Base-by-base conservation (phyloP, 2,329 filamentous ascomycete species). In the Aspergillaceae sp. region DNA sequence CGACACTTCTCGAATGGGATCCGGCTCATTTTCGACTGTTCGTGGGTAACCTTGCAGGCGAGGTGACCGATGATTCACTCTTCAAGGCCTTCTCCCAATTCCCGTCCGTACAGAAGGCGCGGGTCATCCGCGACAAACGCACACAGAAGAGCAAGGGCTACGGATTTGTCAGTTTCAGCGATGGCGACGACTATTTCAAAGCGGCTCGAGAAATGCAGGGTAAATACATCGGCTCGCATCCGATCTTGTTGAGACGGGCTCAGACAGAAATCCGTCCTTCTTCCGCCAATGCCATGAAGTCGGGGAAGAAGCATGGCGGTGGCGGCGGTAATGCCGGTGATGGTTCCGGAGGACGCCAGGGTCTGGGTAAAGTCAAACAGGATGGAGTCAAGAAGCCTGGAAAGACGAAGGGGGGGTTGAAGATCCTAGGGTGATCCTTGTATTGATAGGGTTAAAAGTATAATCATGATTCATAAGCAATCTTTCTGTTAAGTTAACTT, bases 211-310 rank as follows among this genome's bases (percentile, higher is more conserved):
- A 97, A 72, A 97, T 97, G 92, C 87, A 96, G 61, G 90, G 90
- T 57, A 97, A 98, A 72, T 98, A 98, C 69, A 97, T 98, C 63
- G 91, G 94, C 59, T 96, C 89, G 65, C 92, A 97, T 67, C 92
- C 92, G 0, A 87, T 96, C 29, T 74, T 87, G 28, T 79, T 97
- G 55, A 83, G 86, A 66, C 87, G 92, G 65, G 88, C 87, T 54
- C 94, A 84, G 56, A 95, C 91, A 4, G 90, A 97, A 66, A 88
- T 98, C 66, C 88, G 87, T 63, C 80, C 88, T 4, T 76, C 82
- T 8, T 77, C 76, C 7, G 9, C 5, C n/a, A 83, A 84, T 28
- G 19, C 4, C 52, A 75, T 77, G 38, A 79, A 79, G 56, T 82
- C 80, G 59, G 83, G 85, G 48, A 77, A 80, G 44, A 73, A 74